Conservation (phyloP, 805 yeast genomes). For the Candida tammaniensis region DNA sequence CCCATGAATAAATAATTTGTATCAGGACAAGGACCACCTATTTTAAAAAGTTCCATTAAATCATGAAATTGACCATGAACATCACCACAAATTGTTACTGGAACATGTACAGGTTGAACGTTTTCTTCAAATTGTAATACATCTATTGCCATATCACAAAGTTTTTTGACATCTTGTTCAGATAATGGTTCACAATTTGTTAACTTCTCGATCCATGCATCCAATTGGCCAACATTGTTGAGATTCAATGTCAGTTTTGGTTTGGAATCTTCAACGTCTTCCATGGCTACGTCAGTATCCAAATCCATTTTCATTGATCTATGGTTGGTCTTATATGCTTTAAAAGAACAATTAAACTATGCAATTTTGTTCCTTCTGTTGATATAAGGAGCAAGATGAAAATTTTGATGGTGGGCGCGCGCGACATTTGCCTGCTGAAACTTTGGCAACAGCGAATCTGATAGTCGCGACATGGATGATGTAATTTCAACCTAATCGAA, state of each 20-base stretch:
- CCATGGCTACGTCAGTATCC: conserved; percentile 83
- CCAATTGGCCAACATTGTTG: conserved; percentile 64
- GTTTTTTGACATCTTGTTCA: conserved; percentile 73
- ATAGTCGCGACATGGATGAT: too few relatives aligned
- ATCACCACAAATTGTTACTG: conserved; percentile 97
- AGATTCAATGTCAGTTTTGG: conserved; percentile 28
- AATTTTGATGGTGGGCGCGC: too few relatives aligned
- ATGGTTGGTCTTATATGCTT: too few relatives aligned
- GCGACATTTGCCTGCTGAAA: too few relatives aligned
- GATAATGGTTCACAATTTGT: conserved; percentile 75
- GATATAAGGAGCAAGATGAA: too few relatives aligned
- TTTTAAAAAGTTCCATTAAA: conserved; percentile 85
- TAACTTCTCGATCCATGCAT: conserved; percentile 82
- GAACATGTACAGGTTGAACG: conserved; percentile 92
- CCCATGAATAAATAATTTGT: conserved; percentile 49
- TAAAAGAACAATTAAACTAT: too few relatives aligned
- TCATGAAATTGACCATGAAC: conserved; percentile 97
- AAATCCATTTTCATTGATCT: conserved; percentile 53
- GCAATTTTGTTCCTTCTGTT: too few relatives aligned
- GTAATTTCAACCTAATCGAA: too few relatives aligned
- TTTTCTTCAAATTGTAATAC: conserved; percentile 89
- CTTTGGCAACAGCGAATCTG: too few relatives aligned
- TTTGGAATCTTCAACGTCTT: conserved; percentile 48
- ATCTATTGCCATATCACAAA: conserved; percentile 90
- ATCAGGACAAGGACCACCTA: conserved; percentile 65